Conservation (phyloP, 352 stramenopile species). For the Globisporangium parvum region DNA sequence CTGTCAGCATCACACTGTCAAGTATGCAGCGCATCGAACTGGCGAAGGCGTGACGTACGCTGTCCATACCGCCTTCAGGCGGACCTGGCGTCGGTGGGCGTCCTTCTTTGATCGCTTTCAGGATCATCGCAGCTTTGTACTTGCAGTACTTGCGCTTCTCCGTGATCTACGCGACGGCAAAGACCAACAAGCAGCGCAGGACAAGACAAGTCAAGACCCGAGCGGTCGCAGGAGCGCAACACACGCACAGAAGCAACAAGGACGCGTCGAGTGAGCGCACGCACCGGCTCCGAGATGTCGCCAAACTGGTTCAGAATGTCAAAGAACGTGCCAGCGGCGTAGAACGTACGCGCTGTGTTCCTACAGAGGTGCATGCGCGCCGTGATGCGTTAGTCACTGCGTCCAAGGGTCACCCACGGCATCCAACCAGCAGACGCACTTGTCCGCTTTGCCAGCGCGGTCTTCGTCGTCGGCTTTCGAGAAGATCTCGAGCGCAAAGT, state of each 20-base stretch:
- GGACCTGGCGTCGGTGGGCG: conserved; percentile 73
- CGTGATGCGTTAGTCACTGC: no score
- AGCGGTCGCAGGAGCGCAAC: not conserved
- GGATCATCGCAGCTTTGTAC: conserved; percentile 94
- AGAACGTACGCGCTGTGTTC: conserved; percentile 94
- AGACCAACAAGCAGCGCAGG: not conserved
- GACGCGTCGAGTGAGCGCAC: conserved; percentile 5
- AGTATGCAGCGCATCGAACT: not conserved
- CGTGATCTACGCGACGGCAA: conserved; percentile 34
- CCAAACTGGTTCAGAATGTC: conserved; percentile 97
- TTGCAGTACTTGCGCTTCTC: conserved; percentile 94
- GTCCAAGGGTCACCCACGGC: no score
- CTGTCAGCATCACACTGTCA: no score
- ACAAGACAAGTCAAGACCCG: not conserved
- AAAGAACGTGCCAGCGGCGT: conserved; percentile 94
- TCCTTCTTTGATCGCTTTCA: conserved; percentile 95
- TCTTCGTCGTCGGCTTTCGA: conserved; percentile 93
- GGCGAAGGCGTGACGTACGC: conserved; percentile 20
- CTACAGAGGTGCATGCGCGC: conserved; percentile 17
- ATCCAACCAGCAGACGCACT: conserved; percentile 28
- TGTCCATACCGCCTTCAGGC: conserved; percentile 41
- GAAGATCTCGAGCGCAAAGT: conserved; percentile 92
- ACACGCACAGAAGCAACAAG: not conserved
- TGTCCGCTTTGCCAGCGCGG: conserved; percentile 81
- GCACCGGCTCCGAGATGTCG: conserved; percentile 67